Conservation (phyloP, 805 yeast genomes). For the Ogataea neopini region DNA sequence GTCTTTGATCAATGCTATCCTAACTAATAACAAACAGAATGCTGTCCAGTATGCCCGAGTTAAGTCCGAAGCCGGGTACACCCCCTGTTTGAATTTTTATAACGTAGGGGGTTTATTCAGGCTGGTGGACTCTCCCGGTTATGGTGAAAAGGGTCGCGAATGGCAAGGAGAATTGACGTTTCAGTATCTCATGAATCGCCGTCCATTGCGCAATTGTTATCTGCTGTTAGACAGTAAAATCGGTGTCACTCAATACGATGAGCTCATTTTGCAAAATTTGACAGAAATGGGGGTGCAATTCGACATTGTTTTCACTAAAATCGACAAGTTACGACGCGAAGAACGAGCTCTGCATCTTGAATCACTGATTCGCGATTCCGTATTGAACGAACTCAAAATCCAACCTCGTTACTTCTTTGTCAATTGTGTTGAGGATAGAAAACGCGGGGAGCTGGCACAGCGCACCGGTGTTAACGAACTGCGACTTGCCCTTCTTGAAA, state of each 20-base stretch:
- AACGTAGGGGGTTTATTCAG: slow-evolving; percentile 63
- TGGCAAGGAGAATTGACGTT: slow-evolving; percentile 71
- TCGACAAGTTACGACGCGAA: slow-evolving; percentile 52
- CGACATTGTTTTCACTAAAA: slow-evolving; percentile 76
- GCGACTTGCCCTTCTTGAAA: slow-evolving; percentile 50
- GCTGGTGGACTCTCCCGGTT: slow-evolving; percentile 87
- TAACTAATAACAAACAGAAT: slow-evolving; percentile 41
- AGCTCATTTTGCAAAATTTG: slow-evolving; percentile 50
- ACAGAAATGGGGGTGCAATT: slow-evolving; percentile 60
- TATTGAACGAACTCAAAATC: slow-evolving; percentile 43
- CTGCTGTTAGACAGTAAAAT: slow-evolving; percentile 59
- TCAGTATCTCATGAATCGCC: slow-evolving; percentile 58
- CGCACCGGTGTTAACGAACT: slow-evolving; percentile 58
- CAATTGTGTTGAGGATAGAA: slow-evolving; percentile 42
- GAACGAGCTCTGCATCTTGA: slow-evolving; percentile 38
- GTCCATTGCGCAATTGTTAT: slow-evolving; percentile 56
- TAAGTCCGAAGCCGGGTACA: slow-evolving; percentile 40
- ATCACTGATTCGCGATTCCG: slow-evolving; percentile 39
- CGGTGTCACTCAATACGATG: slow-evolving; percentile 63
- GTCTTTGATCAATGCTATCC: slow-evolving; percentile 63
- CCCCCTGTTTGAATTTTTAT: slow-evolving; percentile 69
- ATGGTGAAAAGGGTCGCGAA: slow-evolving; percentile 67
- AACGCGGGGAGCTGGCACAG: slow-evolving; percentile 20
- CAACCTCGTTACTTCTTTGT: slow-evolving; percentile 48
- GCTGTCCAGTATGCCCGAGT: slow-evolving; percentile 44